Base-by-base conservation (phyloP, 768 basidiomycete genomes). In the Panellus pusillus region DNA sequence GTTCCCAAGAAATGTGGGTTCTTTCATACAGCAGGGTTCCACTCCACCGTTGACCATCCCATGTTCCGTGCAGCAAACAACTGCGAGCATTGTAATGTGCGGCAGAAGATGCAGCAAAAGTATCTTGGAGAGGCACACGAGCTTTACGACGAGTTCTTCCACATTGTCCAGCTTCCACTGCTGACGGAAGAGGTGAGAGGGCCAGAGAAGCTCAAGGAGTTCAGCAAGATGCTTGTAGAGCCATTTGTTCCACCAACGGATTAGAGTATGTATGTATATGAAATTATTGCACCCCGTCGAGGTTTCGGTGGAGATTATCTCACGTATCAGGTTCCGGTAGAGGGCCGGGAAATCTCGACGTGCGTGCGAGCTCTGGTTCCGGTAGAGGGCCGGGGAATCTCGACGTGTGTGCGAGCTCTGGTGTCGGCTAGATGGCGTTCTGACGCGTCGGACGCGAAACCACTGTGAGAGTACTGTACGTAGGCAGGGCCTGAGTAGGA, bases 51-150 rank as follows among this genome's bases (percentile, higher is more conserved):
- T 24, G 24, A 24, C 24, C 24, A 24, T 24, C 24, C 24, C 24
- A 24, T 24, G 24, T 35, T 49, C n/a, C 32, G 31, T 6, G 9
- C 68, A 95, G 95, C 79, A 37, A 91, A 94, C 29, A 90, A 90
- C 66, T 99, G 97, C 71, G 92, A 95, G 61, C 96, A 98, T 70
- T 99, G 97, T 71, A 79, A 80, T 47, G 94, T 98, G 17, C 84
- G 97, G 55, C 87, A 92, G 71, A 89, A 87, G 74, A 98, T 98
- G 96, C 94, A 98, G 72, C 94, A 97, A 72, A 98, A 97, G 71
- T 99, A 99, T 70, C 83, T 99, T 18, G 80, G 79, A 44, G 97
- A 98, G 73, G 95, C 96, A 14, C 92, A 97, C 71, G 96, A 98
- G 67, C 86, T 98, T 44, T 97, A 97, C 68, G 92, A 93, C 70